phyloP scores from a whole-genome alignment of 2,329 filamentous ascomycete genomes.

The Ceratocystis harringtonii region DNA sequence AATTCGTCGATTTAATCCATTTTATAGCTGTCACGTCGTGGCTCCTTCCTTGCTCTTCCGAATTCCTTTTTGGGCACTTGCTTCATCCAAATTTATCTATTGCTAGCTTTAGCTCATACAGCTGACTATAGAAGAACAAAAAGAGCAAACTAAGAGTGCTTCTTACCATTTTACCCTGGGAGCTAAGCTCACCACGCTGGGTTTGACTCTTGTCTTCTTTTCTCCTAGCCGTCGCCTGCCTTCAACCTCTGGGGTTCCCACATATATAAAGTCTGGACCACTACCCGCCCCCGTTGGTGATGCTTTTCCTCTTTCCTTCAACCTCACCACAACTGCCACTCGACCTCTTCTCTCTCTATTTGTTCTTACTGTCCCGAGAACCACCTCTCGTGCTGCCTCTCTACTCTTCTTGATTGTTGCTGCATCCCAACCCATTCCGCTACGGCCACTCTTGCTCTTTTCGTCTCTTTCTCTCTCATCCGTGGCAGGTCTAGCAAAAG shows the following conservation, averaged over 20 bases:
- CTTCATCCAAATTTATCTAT: neutral
- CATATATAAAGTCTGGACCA: neutral
- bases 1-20: neutral
- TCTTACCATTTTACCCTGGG: neutral
- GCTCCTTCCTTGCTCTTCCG: neutral
- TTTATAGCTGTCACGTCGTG: neutral
- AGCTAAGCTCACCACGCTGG: neutral
- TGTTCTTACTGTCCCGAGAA: neutral
- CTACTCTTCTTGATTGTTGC: neutral
- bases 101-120: neutral
- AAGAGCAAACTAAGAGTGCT: neutral
- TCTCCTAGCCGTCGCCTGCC: neutral
- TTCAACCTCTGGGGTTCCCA: neutral
- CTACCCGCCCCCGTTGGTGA: neutral
- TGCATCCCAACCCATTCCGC: neutral
- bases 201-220: neutral
- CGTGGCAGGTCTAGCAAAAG: neutral
- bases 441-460: neutral
- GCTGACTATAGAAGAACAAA: neutral
- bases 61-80: neutral
- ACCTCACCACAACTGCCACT: neutral
- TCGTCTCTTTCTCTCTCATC: conserved; percentile 18
- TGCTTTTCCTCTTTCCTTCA: neutral
- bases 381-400: neutral
- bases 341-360: neutral